These are phyloP conservation scores for Murraya paniculata DNA, from an alignment of 345 rosid genomes.

Conservation along the genomic window DNA sequence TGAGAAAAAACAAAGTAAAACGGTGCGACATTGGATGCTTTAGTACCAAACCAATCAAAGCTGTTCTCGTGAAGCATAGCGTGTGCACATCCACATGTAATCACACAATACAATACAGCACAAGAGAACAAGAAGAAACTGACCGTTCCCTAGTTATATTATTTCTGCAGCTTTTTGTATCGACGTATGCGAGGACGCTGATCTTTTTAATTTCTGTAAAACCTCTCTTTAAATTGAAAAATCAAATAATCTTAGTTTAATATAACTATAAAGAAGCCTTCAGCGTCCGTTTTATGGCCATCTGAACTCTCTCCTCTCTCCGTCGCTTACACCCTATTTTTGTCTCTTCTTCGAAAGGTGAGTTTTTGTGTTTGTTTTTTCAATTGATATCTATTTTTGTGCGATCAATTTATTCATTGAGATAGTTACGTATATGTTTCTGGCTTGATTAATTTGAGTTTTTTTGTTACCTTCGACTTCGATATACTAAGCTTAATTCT, in stretches of 20 bases:
- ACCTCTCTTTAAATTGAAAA: neutral
- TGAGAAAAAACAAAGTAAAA: no score
- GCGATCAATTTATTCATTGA: neutral
- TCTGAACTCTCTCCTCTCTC: slow-evolving; percentile 3
- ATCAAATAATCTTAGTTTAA: slow-evolving; percentile 1
- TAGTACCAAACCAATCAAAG: neutral
- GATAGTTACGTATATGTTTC: neutral
- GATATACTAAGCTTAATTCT: neutral
- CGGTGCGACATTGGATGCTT: slow-evolving; percentile 13
- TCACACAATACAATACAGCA: neutral
- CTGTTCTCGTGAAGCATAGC: neutral
- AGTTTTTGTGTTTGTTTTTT: slow-evolving; percentile 1
- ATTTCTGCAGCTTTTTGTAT: neutral
- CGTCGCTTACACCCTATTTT: neutral
- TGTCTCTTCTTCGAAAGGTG: slow-evolving; percentile 3
- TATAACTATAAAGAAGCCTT: neutral
- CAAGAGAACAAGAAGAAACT: slow-evolving; percentile 14
- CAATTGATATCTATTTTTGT: neutral
- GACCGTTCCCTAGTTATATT: slow-evolving; percentile 11
- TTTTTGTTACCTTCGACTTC: neutral
- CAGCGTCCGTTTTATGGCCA: slow-evolving; percentile 17
- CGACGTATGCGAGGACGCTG: slow-evolving; percentile 21
- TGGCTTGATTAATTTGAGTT: neutral
- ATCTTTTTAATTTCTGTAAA: neutral
- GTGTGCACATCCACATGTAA: neutral